These are phyloP conservation scores for Penicillium frequentans DNA, from an alignment of 2,329 filamentous ascomycete species.

Conservation along the genomic window DNA sequence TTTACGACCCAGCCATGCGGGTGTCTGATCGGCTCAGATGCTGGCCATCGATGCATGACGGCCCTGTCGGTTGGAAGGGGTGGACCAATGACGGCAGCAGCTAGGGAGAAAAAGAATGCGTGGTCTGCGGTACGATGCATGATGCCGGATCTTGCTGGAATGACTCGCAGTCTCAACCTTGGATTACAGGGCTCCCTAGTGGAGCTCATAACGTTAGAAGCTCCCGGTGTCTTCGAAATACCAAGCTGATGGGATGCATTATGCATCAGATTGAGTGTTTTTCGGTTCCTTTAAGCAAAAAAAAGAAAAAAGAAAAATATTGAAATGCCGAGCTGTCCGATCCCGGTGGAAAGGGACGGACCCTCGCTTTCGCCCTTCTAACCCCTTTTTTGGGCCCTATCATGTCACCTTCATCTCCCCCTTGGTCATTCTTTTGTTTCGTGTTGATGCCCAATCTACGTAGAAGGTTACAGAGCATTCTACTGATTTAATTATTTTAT, in stretches of 20 bases:
- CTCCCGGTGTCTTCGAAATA: neutral
- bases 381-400: neutral
- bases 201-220: slow-evolving; percentile 12
- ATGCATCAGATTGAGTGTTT: slow-evolving; percentile 13
- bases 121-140: neutral
- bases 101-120: slow-evolving; percentile 6
- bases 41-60: slow-evolving; percentile 19
- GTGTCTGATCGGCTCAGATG: slow-evolving; percentile 24
- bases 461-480: neutral
- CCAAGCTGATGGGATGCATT: neutral
- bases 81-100: slow-evolving; percentile 11
- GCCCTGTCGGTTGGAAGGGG: slow-evolving; percentile 2
- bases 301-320: neutral
- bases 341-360: neutral
- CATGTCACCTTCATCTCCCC: neutral
- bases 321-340: neutral
- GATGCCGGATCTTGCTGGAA: slow-evolving; percentile 4
- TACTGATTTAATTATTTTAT: neutral
- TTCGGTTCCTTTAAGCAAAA: neutral
- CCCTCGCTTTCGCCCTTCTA: neutral
- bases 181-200: slow-evolving; percentile 20
- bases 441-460: slow-evolving; percentile 6
- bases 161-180: slow-evolving; percentile 20
- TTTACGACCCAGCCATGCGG: slow-evolving; percentile 16
- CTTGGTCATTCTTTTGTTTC: slow-evolving; percentile 8